A percentile compares a stretch with the other conserved stretches of the same genome.
phyloP scores from a whole-genome alignment of 352 stramenopile genomes.

The Phytophthora fragariae region DNA sequence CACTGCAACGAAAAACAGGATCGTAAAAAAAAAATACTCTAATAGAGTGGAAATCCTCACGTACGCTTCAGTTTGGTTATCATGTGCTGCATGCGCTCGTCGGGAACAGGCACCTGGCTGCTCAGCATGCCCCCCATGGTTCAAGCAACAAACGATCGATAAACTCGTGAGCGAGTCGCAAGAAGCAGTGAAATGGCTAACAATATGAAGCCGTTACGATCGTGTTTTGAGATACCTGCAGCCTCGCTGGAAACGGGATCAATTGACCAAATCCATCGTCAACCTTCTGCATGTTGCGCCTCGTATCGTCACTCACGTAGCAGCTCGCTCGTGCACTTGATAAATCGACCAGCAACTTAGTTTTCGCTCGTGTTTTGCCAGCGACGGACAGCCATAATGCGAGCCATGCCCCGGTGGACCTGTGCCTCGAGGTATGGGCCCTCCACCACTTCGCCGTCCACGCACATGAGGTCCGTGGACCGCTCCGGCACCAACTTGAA shows the following conservation, averaged over 20 bases:
- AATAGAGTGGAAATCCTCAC: too few relatives aligned
- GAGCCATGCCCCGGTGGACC: constrained; percentile 65
- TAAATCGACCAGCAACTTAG: constrained; percentile 12
- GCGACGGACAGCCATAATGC: constrained; percentile 52
- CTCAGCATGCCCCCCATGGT: constrained; percentile 61
- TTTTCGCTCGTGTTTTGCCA: constrained; percentile 21
- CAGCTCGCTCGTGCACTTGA: background rate
- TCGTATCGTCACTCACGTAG: background rate
- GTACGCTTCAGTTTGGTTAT: constrained; percentile 73
- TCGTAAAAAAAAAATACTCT: background rate
- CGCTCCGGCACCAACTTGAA: constrained; percentile 59
- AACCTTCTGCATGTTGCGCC: background rate
- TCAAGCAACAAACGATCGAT: constrained; percentile 2
- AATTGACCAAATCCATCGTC: background rate
- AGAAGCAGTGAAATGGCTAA: constrained; percentile 8
- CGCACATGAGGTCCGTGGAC: constrained; percentile 54
- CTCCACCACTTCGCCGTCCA: constrained; percentile 66
- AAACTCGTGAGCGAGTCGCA: background rate
- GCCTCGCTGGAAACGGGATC: constrained; percentile 11
- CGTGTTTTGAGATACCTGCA: constrained; percentile 6
- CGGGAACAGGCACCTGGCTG: constrained; percentile 56
- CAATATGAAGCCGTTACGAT: constrained; percentile 37
- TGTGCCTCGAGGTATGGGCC: constrained; percentile 59
- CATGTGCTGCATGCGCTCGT: constrained; percentile 77
- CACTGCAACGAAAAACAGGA: constrained; percentile 37